These are phyloP conservation scores for Chlorella ohadii DNA, from an alignment of 139 green algal genomes.

Conservation along the genomic window DNA sequence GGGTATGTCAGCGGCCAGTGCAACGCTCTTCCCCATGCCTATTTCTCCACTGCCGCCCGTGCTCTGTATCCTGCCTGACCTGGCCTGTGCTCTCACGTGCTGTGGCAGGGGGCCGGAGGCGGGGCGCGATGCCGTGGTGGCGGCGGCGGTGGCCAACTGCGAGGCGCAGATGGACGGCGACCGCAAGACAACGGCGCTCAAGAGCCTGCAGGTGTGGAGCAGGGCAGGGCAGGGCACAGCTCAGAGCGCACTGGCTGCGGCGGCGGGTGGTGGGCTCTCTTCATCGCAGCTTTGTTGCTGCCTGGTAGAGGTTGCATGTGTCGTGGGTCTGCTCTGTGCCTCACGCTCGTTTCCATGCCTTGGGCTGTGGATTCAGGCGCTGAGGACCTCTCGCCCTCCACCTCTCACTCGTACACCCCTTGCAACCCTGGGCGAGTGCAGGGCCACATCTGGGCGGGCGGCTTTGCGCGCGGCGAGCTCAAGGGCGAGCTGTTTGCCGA, in stretches of 20 bases:
- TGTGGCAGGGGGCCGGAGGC: background rate
- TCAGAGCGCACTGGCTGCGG: background rate
- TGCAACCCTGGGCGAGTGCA: conserved; percentile 32
- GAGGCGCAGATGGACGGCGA: conserved; percentile 78
- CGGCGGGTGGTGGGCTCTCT: background rate
- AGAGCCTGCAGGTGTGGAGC: conserved; percentile 63
- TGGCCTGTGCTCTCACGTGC: no score
- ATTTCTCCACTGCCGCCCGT: no score
- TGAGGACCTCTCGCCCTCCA: no score
- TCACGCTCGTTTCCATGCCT: no score
- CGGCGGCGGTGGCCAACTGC: conserved; percentile 65
- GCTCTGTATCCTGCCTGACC: no score
- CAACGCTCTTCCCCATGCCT: no score
- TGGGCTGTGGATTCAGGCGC: no score
- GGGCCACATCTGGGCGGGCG: conserved; percentile 77
- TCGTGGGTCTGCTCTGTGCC: background rate
- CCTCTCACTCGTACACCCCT: background rate
- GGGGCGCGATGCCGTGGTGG: conserved; percentile 54
- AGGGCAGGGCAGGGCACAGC: background rate
- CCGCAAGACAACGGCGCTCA: conserved; percentile 68
- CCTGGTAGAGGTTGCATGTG: no score
- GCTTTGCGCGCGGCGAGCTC: conserved; percentile 83
- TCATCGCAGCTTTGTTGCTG: background rate
- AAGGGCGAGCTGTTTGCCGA: conserved; percentile 83
- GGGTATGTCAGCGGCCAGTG: no score